A percentile compares a stretch with the other conserved stretches of the same genome.
phyloP scores from a whole-genome alignment of 228 moss, liverwort and hornwort species.

The Sphagnum magellanicum region DNA sequence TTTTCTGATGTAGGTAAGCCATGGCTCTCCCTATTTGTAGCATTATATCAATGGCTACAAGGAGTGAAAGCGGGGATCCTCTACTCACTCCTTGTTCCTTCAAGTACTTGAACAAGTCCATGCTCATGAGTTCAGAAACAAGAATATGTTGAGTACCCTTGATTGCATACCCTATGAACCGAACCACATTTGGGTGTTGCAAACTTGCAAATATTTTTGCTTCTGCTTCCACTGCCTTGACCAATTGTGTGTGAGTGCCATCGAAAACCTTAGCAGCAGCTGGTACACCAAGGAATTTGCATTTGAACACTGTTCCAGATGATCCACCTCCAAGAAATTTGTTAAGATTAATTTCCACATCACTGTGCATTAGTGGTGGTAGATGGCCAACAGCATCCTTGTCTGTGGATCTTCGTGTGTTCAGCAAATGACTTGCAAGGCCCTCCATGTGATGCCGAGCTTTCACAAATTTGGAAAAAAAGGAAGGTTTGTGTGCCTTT shows the following conservation, averaged over 20 bases:
- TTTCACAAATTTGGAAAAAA: no score
- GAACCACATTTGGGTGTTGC: constrained; percentile 35
- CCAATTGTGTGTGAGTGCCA: no score
- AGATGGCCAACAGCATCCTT: no score
- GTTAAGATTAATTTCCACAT: no score
- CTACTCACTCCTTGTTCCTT: constrained; percentile 1
- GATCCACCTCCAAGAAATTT: constrained; percentile 16
- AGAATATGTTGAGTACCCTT: constrained; percentile 20
- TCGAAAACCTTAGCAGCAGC: constrained; percentile 16
- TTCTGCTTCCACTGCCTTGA: constrained; percentile 24
- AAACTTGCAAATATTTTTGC: constrained; percentile 19
- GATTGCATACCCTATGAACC: constrained; percentile 34
- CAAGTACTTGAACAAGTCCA: constrained; percentile 21
- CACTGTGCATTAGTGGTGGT: no score
- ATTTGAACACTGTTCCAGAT: constrained; percentile 30
- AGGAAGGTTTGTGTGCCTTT: neutral
- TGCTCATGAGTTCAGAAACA: constrained; percentile 28
- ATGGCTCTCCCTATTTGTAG: constrained; percentile 34
- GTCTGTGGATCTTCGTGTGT: no score
- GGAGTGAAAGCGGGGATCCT: constrained; percentile 16
- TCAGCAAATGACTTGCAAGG: no score
- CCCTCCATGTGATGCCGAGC: no score
- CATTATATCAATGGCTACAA: constrained; percentile 30
- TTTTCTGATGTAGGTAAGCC: constrained; percentile 39
- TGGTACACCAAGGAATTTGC: constrained; percentile 41